Evolutionary conservation across 108 stramenopile species (phyloP).

Genomic region (Mayamaea pseudoterrestris): DNA sequence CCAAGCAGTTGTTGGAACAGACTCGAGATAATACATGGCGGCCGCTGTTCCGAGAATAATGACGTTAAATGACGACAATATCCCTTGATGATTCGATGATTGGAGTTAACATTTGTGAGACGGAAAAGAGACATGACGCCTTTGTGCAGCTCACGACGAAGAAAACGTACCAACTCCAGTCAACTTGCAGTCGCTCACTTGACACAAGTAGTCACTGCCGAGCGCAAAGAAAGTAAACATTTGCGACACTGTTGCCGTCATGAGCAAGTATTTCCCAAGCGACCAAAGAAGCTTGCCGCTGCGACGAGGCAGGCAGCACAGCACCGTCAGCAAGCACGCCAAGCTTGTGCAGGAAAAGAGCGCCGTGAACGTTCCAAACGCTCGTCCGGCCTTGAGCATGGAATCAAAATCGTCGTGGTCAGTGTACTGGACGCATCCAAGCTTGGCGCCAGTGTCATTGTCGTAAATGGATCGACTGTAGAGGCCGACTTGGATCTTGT

Average conservation of each 20-base stretch:
- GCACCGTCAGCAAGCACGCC: background rate
- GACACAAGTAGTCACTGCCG: background rate
- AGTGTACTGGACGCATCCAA: background rate
- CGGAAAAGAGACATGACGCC: no score
- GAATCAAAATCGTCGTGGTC: background rate
- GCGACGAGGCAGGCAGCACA: background rate
- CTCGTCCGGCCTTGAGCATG: constrained; percentile 1
- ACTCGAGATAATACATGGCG: background rate
- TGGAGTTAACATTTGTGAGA: no score
- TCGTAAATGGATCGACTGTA: background rate
- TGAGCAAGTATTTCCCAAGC: background rate
- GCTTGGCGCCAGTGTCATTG: background rate
- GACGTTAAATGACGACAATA: background rate
- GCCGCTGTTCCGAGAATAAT: background rate
- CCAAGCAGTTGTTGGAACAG: background rate
- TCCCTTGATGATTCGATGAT: no score
- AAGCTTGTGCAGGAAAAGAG: background rate
- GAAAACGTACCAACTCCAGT: no score
- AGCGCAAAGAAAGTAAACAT: background rate
- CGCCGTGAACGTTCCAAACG: background rate
- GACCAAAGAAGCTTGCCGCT: background rate
- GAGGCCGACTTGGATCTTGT: no score
- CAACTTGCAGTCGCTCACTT: background rate
- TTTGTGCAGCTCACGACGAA: no score
- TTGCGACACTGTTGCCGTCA: background rate